Conservation (phyloP, 2,329 filamentous ascomycete species). For the Xylaria hypoxylon region DNA sequence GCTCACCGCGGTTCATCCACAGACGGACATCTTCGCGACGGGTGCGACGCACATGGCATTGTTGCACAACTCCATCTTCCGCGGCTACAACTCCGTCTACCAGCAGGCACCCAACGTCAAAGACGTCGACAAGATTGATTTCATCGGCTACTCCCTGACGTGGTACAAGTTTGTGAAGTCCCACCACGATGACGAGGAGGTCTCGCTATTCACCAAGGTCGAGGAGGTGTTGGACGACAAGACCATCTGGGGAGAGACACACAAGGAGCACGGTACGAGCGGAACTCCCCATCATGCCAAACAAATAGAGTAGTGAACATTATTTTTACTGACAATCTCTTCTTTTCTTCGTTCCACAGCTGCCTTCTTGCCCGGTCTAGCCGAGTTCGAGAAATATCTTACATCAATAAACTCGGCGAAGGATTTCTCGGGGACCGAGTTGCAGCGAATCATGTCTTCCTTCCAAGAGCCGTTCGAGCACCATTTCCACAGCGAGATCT, state of each 20-base stretch:
- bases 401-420: constrained; percentile 55
- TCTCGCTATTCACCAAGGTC: constrained; percentile 65
- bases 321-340: constrained; percentile 18
- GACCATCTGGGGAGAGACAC: constrained; percentile 63
- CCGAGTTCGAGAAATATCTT: constrained; percentile 65
- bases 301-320: not conserved
- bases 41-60: constrained; percentile 72
- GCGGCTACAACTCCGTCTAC: constrained; percentile 73
- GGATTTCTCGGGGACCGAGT: constrained; percentile 58
- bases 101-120: constrained; percentile 66
- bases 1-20: not conserved
- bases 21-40: constrained; percentile 69
- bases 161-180: constrained; percentile 70
- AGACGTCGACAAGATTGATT: constrained; percentile 65
- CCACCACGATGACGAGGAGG: constrained; percentile 72
- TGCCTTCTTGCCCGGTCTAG: constrained; percentile 64
- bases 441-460: constrained; percentile 62
- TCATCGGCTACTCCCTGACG: constrained; percentile 67
- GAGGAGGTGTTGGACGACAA: constrained; percentile 64
- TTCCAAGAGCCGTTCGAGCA: constrained; percentile 64
- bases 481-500: constrained; percentile 68
- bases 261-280: constrained; percentile 65
- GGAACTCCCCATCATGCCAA: too few relatives aligned
- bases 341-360: constrained; percentile 43
- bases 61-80: constrained; percentile 71